phyloP scores from a whole-genome alignment of 2,329 filamentous ascomycete species.

The Fusarium sp. region DNA sequence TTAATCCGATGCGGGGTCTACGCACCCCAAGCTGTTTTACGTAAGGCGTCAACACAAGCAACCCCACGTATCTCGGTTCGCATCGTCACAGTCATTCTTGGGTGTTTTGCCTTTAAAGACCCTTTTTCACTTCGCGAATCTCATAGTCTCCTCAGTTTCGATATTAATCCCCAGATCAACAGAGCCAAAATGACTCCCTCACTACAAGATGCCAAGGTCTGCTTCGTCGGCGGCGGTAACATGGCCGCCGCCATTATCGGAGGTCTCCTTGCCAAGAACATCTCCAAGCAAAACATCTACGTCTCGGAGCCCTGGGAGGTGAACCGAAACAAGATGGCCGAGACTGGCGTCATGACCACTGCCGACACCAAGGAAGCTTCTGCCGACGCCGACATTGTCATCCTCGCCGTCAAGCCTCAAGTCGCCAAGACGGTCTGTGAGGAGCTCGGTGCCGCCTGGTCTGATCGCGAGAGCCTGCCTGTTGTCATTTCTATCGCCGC shows the following conservation, averaged over 20 bases:
- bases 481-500: conserved; percentile 63
- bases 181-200: conserved; percentile 40
- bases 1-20: conserved; percentile 24
- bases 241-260: conserved; percentile 66
- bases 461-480: conserved; percentile 49
- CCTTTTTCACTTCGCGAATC: not conserved
- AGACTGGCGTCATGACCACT: conserved; percentile 59
- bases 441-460: conserved; percentile 58
- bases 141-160: not conserved
- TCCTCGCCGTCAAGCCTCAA: conserved; percentile 65
- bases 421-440: conserved; percentile 60
- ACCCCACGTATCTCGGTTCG: conserved; percentile 25
- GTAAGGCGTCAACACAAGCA: not conserved
- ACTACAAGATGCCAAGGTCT: conserved; percentile 50
- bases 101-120: not conserved
- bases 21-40: conserved; percentile 30
- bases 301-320: conserved; percentile 66
- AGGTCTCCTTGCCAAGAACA: conserved; percentile 58
- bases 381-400: conserved; percentile 57
- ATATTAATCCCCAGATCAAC: no score
- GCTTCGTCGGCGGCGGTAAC: conserved; percentile 61
- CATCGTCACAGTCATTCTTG: not conserved
- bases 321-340: conserved; percentile 62
- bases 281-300: conserved; percentile 57
- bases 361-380: conserved; percentile 60